These are phyloP conservation scores for Trichoderma endophyticum DNA, from an alignment of 2,329 filamentous ascomycete genomes.

Conservation along the genomic window DNA sequence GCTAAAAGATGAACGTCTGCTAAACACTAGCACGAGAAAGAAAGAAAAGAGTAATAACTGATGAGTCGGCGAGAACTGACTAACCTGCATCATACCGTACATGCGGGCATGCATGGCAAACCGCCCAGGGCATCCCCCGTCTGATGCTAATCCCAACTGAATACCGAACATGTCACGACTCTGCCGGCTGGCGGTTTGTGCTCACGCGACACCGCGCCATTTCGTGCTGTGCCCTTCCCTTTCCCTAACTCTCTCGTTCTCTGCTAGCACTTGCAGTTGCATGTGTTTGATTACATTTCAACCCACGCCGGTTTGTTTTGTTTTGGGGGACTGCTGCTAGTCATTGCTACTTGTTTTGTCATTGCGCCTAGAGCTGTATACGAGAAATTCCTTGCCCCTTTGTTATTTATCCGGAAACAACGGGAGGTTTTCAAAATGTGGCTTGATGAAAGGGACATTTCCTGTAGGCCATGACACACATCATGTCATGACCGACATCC, in stretches of 20 bases:
- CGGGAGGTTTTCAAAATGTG: background rate
- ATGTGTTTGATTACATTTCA: background rate
- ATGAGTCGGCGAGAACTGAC: background rate
- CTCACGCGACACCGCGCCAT: conserved; percentile 11
- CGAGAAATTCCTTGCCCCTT: background rate
- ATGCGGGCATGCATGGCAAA: background rate
- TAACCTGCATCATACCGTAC: background rate
- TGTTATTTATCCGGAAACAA: background rate
- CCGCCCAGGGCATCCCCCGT: background rate
- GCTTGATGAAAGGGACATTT: background rate
- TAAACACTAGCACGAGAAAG: background rate
- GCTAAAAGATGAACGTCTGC: background rate
- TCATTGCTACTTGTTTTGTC: background rate
- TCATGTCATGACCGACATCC: background rate
- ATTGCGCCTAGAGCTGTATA: background rate
- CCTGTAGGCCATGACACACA: background rate
- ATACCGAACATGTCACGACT: background rate
- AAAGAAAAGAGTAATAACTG: background rate
- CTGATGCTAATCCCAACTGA: conserved; percentile 6
- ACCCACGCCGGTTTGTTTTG: background rate
- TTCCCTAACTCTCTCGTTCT: background rate
- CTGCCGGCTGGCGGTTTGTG: background rate
- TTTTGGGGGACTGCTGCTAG: background rate
- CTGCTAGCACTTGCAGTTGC: background rate
- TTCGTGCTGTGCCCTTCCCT: background rate